Evolutionary conservation across 345 rosid species (phyloP).

Genomic region (Garcia nutans): DNA sequence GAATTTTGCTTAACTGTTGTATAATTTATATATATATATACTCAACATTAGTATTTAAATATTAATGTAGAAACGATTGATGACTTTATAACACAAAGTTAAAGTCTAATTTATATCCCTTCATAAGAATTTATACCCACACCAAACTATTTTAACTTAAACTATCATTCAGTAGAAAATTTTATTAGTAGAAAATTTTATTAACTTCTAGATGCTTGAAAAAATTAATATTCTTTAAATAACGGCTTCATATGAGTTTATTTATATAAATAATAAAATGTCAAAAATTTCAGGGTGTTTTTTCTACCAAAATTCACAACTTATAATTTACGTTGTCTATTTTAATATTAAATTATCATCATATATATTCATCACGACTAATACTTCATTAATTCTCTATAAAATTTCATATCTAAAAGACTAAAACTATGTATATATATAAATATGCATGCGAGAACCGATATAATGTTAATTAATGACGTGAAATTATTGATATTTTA

Average conservation of each 20-base stretch:
- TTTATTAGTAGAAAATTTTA: not conserved
- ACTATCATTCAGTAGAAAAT: not conserved
- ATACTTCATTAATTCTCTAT: too few species aligned
- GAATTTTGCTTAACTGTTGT: not conserved
- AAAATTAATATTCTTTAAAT: too few species aligned
- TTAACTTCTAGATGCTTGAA: not conserved
- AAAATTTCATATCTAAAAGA: too few species aligned
- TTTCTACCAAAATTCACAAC: not conserved
- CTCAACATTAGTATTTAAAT: not conserved
- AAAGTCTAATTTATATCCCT: not conserved
- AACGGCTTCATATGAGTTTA: too few species aligned
- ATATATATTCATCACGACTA: too few species aligned
- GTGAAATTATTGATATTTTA: too few species aligned
- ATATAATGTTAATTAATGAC: too few species aligned
- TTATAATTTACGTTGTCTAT: too few species aligned
- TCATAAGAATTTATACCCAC: not conserved
- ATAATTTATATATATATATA: not conserved
- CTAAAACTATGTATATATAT: too few species aligned
- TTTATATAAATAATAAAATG: too few species aligned
- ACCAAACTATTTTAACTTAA: not conserved
- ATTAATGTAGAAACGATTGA: not conserved
- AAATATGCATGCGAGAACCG: too few species aligned
- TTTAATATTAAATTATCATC: too few species aligned
- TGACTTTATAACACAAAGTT: not conserved
- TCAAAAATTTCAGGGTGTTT: not conserved